Evolutionary conservation across 2,329 filamentous ascomycete genomes (phyloP).

Genomic region (Venturia nashicola): DNA sequence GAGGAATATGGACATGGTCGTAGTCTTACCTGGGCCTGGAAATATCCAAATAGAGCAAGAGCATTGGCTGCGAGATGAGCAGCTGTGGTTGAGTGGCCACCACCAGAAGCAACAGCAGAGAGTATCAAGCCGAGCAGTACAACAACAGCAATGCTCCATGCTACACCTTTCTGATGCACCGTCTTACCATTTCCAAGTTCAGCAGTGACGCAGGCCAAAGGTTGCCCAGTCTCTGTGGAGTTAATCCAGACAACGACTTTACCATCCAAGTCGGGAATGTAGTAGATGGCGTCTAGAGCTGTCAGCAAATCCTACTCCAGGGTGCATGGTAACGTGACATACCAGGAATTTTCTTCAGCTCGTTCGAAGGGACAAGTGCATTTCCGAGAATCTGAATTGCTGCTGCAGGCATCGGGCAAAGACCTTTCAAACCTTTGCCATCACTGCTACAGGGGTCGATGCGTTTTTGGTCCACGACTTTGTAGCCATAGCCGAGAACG

Average conservation of each 20-base stretch:
- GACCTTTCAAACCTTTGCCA: conserved; percentile 48
- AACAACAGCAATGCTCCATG: conserved; percentile 81
- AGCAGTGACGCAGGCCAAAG: conserved; percentile 77
- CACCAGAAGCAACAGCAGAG: conserved; percentile 76
- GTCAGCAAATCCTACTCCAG: not conserved
- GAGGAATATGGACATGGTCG: not conserved
- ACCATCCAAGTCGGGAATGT: conserved; percentile 82
- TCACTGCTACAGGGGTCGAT: conserved; percentile 59
- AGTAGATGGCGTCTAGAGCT: conserved; percentile 60
- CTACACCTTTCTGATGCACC: conserved; percentile 76
- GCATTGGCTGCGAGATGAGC: conserved; percentile 90
- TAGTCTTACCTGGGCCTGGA: conserved; percentile 57
- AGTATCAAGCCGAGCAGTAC: conserved; percentile 71
- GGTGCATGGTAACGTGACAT: conserved; percentile 15
- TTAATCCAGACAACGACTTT: conserved; percentile 74
- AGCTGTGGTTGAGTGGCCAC: conserved; percentile 87
- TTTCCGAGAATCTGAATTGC: conserved; percentile 65
- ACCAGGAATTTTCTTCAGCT: conserved; percentile 57
- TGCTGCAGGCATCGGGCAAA: conserved; percentile 85
- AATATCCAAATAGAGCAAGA: conserved; percentile 86
- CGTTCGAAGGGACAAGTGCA: conserved; percentile 43
- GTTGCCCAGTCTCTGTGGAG: conserved; percentile 47
- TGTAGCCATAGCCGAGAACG: conserved; percentile 73
- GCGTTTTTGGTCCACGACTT: conserved; percentile 52
- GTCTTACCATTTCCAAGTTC: conserved; percentile 83